phyloP scores from a whole-genome alignment of 2,329 filamentous ascomycete species.

The Diaporthe sp. region DNA sequence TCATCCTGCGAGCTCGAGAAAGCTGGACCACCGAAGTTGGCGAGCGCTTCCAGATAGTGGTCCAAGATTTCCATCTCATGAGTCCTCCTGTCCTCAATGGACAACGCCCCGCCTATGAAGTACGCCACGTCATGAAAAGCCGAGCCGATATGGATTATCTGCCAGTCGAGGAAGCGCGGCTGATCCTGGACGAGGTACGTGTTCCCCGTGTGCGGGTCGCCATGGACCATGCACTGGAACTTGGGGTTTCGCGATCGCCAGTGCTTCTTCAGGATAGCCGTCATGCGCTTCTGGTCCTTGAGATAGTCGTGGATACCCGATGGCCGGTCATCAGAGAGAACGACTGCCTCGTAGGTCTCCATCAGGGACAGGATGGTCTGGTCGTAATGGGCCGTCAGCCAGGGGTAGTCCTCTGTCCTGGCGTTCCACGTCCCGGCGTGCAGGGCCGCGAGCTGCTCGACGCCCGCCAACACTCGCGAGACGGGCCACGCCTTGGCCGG shows the following conservation, averaged over 20 bases:
- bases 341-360: conserved; percentile 45
- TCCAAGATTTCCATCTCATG: conserved; percentile 51
- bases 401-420: conserved; percentile 44
- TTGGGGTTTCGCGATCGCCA: conserved; percentile 49
- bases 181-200: conserved; percentile 48
- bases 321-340: conserved; percentile 44
- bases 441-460: conserved; percentile 53
- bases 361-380: conserved; percentile 45
- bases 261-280: conserved; percentile 50
- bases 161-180: conserved; percentile 53
- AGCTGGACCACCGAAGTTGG: conserved; percentile 44
- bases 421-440: conserved; percentile 49
- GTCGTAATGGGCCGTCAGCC: conserved; percentile 43
- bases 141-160: conserved; percentile 52
- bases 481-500: conserved; percentile 51
- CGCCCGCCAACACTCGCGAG: conserved; percentile 49
- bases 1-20: conserved; percentile 49
- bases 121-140: conserved; percentile 55
- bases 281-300: conserved; percentile 48
- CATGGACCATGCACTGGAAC: conserved; percentile 52
- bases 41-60: conserved; percentile 50
- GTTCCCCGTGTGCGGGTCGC: conserved; percentile 53
- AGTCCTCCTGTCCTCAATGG: conserved; percentile 50
- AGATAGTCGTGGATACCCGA: conserved; percentile 48
- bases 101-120: conserved; percentile 51